Evolutionary conservation across 192 early-diverging fungal species (phyloP).

Genomic region (Coemansia sp.): DNA sequence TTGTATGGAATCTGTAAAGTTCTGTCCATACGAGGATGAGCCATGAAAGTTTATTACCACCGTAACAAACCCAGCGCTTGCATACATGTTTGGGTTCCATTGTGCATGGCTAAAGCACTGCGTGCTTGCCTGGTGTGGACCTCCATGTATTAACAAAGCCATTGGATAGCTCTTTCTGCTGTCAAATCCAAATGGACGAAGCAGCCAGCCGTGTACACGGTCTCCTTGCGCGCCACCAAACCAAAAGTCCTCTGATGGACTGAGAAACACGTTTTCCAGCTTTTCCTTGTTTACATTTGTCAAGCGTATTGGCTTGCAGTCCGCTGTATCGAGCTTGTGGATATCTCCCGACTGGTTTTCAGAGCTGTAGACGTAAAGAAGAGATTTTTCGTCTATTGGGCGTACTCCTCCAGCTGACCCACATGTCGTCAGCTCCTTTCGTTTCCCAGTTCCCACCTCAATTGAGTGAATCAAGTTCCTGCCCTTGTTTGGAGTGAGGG

Average conservation of each 20-base stretch:
- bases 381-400: conserved; percentile 30
- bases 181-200: conserved; percentile 46
- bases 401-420: conserved; percentile 24
- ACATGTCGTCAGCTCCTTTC: conserved; percentile 21
- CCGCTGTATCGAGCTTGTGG: conserved; percentile 30
- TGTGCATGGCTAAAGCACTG: conserved; percentile 53
- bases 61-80: conserved; percentile 67
- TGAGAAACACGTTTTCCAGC: conserved; percentile 44
- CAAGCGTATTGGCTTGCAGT: conserved; percentile 45
- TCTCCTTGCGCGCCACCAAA: conserved; percentile 62
- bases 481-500: conserved; percentile 18
- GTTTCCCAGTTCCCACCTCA: conserved; percentile 15
- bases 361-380: conserved; percentile 44
- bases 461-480: conserved; percentile 17
- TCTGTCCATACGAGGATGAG: conserved; percentile 75
- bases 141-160: conserved; percentile 77
- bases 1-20: conserved; percentile 65
- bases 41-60: conserved; percentile 73
- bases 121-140: conserved; percentile 63
- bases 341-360: conserved; percentile 44
- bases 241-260: conserved; percentile 61
- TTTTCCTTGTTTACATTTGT: conserved; percentile 49
- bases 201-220: conserved; percentile 30
- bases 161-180: conserved; percentile 62
- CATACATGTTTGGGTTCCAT: conserved; percentile 75